These are phyloP conservation scores for Angomonas desouzai DNA, from an alignment of 208 protist species.

Conservation along the genomic window DNA sequence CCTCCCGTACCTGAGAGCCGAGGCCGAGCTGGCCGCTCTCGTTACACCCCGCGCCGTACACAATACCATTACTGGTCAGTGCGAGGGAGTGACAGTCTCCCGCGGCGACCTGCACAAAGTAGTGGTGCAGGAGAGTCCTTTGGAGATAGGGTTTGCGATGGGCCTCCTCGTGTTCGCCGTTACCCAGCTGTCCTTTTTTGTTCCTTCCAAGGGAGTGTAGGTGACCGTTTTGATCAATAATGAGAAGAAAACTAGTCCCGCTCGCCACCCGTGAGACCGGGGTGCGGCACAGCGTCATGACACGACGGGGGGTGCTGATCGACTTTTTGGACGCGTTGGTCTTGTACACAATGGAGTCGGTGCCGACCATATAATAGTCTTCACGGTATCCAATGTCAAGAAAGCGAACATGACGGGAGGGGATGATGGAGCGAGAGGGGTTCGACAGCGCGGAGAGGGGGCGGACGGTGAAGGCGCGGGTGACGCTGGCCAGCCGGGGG, in stretches of 20 bases:
- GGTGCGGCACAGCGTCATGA: slow-evolving; percentile 75
- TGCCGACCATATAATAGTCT: slow-evolving; percentile 88
- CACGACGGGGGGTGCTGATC: slow-evolving; percentile 74
- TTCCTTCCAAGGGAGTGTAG: slow-evolving; percentile 78
- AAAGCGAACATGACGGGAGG: slow-evolving; percentile 65
- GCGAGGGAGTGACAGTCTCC: slow-evolving; percentile 82
- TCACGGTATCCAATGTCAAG: slow-evolving; percentile 75
- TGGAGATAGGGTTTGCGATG: slow-evolving; percentile 60
- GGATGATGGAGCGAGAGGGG: slow-evolving; percentile 70
- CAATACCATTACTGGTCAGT: slow-evolving; percentile 76
- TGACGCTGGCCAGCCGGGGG: slow-evolving; percentile 63
- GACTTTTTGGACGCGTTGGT: slow-evolving; percentile 59
- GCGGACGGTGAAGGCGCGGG: slow-evolving; percentile 71
- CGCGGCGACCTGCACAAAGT: slow-evolving; percentile 77
- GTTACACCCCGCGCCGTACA: slow-evolving; percentile 82
- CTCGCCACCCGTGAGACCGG: slow-evolving; percentile 73
- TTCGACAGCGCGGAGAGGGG: slow-evolving; percentile 72
- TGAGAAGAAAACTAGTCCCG: slow-evolving; percentile 70
- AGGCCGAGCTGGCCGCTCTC: slow-evolving; percentile 84
- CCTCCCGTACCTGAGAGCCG: slow-evolving; percentile 31
- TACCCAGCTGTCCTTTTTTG: slow-evolving; percentile 83
- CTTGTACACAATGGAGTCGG: slow-evolving; percentile 83
- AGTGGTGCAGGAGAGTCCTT: slow-evolving; percentile 56
- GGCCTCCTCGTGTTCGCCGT: slow-evolving; percentile 59
- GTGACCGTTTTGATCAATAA: slow-evolving; percentile 87